A percentile compares a stretch with the other conserved stretches of the same genome.
phyloP scores from a whole-genome alignment of 2,329 filamentous ascomycete species.

The Cladorrhinum sp. region DNA sequence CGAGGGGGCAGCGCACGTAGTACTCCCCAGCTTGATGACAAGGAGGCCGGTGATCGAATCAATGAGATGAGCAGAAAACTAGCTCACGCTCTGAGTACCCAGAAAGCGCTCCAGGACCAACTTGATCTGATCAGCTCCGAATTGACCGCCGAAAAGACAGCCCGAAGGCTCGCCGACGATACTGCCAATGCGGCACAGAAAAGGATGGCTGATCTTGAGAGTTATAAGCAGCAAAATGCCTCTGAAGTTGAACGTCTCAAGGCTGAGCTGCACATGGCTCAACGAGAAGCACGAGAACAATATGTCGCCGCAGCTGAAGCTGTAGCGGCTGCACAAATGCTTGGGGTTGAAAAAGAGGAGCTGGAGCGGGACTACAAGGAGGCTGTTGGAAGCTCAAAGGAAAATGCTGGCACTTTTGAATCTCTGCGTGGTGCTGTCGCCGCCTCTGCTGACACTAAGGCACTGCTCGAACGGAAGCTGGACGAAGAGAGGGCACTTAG shows the following conservation, averaged over 20 bases:
- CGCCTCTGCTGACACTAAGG: slow-evolving; percentile 74
- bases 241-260: slow-evolving; percentile 83
- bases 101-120: slow-evolving; percentile 76
- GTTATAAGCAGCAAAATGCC: slow-evolving; percentile 76
- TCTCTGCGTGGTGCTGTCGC: slow-evolving; percentile 74
- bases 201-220: slow-evolving; percentile 79
- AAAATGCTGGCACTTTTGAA: slow-evolving; percentile 67
- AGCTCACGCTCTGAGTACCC: slow-evolving; percentile 73
- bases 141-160: slow-evolving; percentile 75
- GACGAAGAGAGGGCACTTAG: slow-evolving; percentile 77
- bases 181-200: slow-evolving; percentile 78
- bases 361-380: slow-evolving; percentile 67
- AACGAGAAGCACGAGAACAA: slow-evolving; percentile 77
- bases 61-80: slow-evolving; percentile 78
- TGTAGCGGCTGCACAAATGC: slow-evolving; percentile 66
- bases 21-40: slow-evolving; percentile 58
- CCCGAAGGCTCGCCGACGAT: slow-evolving; percentile 83
- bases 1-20: slow-evolving; percentile 62
- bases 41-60: slow-evolving; percentile 63
- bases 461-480: slow-evolving; percentile 74
- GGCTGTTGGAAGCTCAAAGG: slow-evolving; percentile 62
- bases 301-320: slow-evolving; percentile 75
- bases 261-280: slow-evolving; percentile 76
- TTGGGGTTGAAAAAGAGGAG: slow-evolving; percentile 85
- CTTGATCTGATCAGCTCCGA: slow-evolving; percentile 68